phyloP scores from a whole-genome alignment of 1,139 yeast species.

The Chernovozyma aurita region DNA sequence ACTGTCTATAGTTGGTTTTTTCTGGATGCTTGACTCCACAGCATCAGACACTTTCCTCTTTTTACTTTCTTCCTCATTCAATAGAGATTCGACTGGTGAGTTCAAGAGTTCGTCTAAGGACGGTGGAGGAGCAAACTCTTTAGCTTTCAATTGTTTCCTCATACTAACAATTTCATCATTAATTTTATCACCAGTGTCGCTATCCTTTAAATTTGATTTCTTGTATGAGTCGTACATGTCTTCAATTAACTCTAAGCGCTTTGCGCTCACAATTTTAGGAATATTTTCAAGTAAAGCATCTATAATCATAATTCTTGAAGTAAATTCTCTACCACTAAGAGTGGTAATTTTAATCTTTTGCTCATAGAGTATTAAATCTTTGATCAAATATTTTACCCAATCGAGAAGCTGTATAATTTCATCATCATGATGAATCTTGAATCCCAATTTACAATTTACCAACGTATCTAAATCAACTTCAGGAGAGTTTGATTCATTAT shows the following conservation, averaged over 20 bases:
- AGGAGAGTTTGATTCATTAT: constrained; percentile 3
- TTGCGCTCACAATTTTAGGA: background rate
- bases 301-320: background rate
- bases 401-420: constrained; percentile 11
- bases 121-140: constrained; percentile 11
- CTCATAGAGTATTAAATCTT: constrained; percentile 4
- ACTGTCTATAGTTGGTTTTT: background rate
- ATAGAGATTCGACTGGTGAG: background rate
- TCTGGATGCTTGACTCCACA: background rate
- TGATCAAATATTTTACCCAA: constrained; percentile 10
- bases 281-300: constrained; percentile 1
- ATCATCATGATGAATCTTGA: constrained; percentile 6
- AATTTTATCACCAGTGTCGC: constrained; percentile 1
- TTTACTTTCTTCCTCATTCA: background rate
- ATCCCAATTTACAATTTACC: constrained; percentile 4
- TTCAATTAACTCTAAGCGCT: constrained; percentile 2
- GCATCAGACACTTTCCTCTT: background rate
- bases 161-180: constrained; percentile 1
- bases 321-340: background rate
- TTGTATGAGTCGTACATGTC: background rate
- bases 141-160: constrained; percentile 4
- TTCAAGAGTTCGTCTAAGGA: constrained; percentile 10
- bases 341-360: background rate
- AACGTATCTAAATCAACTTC: constrained; percentile 4
- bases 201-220: constrained; percentile 3